Evolutionary conservation across 129 eudicot species (phyloP).

Genomic region (Flaveria bidentis): DNA sequence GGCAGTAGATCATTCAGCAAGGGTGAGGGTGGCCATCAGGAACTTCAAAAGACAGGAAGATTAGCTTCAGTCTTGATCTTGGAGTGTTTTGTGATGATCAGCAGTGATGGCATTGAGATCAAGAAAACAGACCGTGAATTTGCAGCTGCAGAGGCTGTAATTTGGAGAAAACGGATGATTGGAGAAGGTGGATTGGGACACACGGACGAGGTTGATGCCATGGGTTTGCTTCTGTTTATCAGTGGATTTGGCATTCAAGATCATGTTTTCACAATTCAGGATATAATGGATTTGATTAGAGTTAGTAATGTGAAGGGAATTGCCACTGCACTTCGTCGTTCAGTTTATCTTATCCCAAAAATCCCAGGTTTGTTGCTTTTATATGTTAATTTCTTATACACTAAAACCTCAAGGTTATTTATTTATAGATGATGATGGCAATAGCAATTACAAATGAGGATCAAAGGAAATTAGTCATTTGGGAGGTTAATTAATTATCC

Average conservation of each 20-base stretch:
- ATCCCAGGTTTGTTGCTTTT: conserved; percentile 50
- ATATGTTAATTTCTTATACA: background rate
- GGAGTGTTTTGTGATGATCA: conserved; percentile 65
- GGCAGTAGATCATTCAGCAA: conserved; percentile 37
- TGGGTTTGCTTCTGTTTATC: conserved; percentile 65
- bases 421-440: background rate
- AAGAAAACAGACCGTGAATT: conserved; percentile 31
- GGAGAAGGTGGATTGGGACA: conserved; percentile 52
- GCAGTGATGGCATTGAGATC: conserved; percentile 34
- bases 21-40: conserved; percentile 18
- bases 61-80: conserved; percentile 50
- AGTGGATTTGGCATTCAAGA: conserved; percentile 68
- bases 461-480: background rate
- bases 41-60: conserved; percentile 28
- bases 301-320: conserved; percentile 44
- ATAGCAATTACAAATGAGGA: background rate
- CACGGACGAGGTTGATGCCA: conserved; percentile 57
- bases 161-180: conserved; percentile 60
- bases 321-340: conserved; percentile 43
- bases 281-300: conserved; percentile 53
- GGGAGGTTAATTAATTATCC: background rate
- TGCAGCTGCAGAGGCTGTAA: conserved; percentile 45
- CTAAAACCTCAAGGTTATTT: background rate
- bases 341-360: conserved; percentile 43
- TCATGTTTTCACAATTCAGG: conserved; percentile 38